Base-by-base conservation (phyloP, 2,329 filamentous ascomycete species). In the Neocatenulostroma microsporum region DNA sequence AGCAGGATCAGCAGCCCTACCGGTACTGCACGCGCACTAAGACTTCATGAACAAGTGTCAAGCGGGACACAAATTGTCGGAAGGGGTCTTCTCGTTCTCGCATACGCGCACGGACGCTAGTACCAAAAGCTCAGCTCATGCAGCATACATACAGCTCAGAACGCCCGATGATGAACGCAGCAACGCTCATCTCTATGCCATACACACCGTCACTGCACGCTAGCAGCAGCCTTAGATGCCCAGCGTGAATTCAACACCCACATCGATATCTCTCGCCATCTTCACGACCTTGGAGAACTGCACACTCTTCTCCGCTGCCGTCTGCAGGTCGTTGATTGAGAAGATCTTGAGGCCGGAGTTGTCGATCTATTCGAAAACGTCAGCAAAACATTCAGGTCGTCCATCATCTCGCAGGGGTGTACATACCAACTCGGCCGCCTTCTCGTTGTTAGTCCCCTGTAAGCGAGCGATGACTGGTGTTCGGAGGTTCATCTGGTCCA, bases 231-330 rank as follows among this genome's bases (percentile, higher is more conserved):
- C 51, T 67, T 84, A 96, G 72, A 95, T 95, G 70, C 87, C 89
- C 60, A 94, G 76, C 54, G 80, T 84, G 69, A 94, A 94, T 70
- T 94, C 85, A 55, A 96, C 89, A 56, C 88, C 89, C 50, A 96
- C 89, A 59, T 96, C 91, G 58, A 95, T 95, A 55, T 95, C 88
- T 57, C 89, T 84, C 56, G 91, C 84, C 80, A 94, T 84, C 81
- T 96, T 96, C 57, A 98, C 91, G 52, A 98, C 84, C 78, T 95
- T 96, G 57, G 87, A 95, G 67, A 98, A 89, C 69, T 98, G 89
- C 49, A 98, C 91, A 19, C 88, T 84, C 76, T 94, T 96, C 78
- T 96, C 91, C 48, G 91, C 91, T 26, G 91, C 91, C 61, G 70
- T 91, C 71, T 98, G 91, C 56, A 98, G 78, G 69, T 98, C 91